phyloP scores from a whole-genome alignment of 2,329 filamentous ascomycete species.

The Diaporthe australafricana region DNA sequence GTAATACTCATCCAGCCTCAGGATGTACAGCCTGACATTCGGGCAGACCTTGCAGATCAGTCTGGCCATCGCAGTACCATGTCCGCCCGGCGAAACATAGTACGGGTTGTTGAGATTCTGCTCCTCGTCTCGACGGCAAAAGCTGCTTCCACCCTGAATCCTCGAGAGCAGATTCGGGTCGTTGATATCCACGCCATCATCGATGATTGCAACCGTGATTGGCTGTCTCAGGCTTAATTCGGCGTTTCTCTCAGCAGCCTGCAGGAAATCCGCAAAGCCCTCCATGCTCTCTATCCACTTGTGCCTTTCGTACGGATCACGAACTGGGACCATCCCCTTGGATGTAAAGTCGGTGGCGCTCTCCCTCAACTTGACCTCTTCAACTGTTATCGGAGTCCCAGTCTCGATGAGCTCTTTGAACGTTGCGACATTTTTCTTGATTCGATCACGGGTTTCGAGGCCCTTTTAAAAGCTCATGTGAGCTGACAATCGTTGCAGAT shows the following conservation, averaged over 20 bases:
- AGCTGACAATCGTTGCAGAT: no score
- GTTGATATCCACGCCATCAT: slow-evolving; percentile 10
- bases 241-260: slow-evolving; percentile 53
- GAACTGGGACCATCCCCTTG: no score
- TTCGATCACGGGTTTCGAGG: background rate
- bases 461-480: background rate
- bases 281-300: slow-evolving; percentile 4
- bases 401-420: background rate
- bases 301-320: background rate
- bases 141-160: background rate
- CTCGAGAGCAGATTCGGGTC: background rate
- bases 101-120: background rate
- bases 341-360: background rate
- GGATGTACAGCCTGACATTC: background rate
- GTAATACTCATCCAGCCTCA: slow-evolving; percentile 39
- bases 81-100: background rate
- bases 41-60: slow-evolving; percentile 4
- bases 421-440: background rate
- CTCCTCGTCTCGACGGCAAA: background rate
- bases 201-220: slow-evolving; percentile 10
- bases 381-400: background rate
- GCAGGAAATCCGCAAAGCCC: slow-evolving; percentile 38
- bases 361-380: background rate
- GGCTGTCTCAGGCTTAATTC: slow-evolving; percentile 47
- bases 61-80: slow-evolving; percentile 16